Conservation (phyloP, 179 eudicot species). For the Patellifolia procumbens region DNA sequence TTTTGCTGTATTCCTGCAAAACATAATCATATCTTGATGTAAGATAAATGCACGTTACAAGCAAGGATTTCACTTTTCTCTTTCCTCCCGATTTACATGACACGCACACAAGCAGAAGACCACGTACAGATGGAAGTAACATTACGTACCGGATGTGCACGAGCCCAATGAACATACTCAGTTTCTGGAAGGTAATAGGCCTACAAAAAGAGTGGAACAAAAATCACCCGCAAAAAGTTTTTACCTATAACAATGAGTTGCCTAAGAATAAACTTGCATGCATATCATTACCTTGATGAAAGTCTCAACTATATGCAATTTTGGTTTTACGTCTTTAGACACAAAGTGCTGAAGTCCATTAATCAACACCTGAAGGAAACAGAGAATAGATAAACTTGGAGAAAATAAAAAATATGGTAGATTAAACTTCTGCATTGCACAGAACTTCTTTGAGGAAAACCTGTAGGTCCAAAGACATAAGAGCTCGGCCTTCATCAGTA, state of each 20-base stretch:
- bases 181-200: constrained; percentile 98
- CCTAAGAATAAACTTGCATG: background rate
- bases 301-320: constrained; percentile 77
- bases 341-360: constrained; percentile 90
- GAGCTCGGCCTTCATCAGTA: constrained; percentile 95
- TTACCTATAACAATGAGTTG: background rate
- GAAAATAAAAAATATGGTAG: background rate
- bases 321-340: constrained; percentile 71
- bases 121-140: background rate
- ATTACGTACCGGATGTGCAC: constrained; percentile 76
- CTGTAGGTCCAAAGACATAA: constrained; percentile 97
- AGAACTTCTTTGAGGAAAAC: constrained; percentile 33
- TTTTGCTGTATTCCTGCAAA: constrained; percentile 75
- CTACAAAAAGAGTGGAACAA: constrained; percentile 40
- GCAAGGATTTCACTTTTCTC: background rate
- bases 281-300: constrained; percentile 68
- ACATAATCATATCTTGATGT: background rate
- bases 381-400: constrained; percentile 4
- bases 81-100: background rate
- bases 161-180: constrained; percentile 90
- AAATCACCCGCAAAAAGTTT: background rate
- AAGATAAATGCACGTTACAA: background rate
- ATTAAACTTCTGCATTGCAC: background rate
- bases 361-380: constrained; percentile 67
- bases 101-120: background rate